Conservation (phyloP, 768 basidiomycete genomes). For the Lepiota brunneoincarnata region DNA sequence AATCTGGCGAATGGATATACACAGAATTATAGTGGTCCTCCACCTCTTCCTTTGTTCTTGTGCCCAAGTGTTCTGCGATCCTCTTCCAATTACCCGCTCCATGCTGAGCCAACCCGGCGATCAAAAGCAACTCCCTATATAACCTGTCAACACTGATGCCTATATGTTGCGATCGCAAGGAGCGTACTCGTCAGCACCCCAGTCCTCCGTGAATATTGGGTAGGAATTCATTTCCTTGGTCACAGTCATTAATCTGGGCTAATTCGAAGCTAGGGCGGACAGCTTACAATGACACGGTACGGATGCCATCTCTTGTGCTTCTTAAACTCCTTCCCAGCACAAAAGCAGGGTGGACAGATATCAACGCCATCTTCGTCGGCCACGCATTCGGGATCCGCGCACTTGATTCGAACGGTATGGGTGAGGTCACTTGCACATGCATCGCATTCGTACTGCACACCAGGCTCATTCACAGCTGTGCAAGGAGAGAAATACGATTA, state of each 20-base stretch:
- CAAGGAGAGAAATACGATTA: conserved; percentile 11
- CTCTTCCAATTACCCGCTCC: conserved; percentile 98
- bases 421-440: conserved; percentile 85
- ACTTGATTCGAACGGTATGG: conserved; percentile 95
- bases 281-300: conserved; percentile 86
- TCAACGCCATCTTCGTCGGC: conserved; percentile 73
- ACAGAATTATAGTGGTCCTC: conserved; percentile 83
- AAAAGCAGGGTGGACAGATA: conserved; percentile 91
- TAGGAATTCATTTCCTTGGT: conserved; percentile 90
- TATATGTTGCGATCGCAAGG: not conserved
- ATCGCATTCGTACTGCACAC: conserved; percentile 82
- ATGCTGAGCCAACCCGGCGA: conserved; percentile 84
- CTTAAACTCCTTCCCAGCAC: conserved; percentile 84
- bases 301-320: conserved; percentile 83
- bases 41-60: conserved; percentile 90
- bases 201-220: conserved; percentile 92
- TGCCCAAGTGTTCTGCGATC: conserved; percentile 92
- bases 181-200: conserved; percentile 96
- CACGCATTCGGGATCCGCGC: conserved; percentile 74
- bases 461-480: conserved; percentile 76
- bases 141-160: not conserved
- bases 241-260: conserved; percentile 8
- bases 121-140: conserved; percentile 78
- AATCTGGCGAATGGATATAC: conserved; percentile 75
- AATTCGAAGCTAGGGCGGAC: conserved; percentile 4